Percentiles rank a stretch among this genome's conserved stretches.
These are phyloP conservation scores for Jacaranda mimosifolia DNA, from an alignment of 257 asterid genomes.

Conservation along the genomic window DNA sequence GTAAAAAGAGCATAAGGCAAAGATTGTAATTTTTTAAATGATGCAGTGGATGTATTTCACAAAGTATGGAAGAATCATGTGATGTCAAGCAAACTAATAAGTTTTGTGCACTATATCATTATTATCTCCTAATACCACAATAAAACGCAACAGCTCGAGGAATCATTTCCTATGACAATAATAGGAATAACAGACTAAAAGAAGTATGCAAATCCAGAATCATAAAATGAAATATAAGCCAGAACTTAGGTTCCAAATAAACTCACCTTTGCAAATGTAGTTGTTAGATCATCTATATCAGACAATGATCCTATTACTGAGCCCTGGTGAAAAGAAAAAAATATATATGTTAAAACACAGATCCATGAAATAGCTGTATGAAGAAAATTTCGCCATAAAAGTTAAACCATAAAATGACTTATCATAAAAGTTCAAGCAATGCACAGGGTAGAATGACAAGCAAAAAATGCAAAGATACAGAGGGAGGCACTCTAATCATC, in stretches of 20 bases:
- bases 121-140: background rate
- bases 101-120: constrained; percentile 2
- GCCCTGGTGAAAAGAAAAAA: constrained; percentile 54
- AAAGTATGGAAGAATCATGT: constrained; percentile 14
- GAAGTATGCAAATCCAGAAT: constrained; percentile 11
- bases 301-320: constrained; percentile 75
- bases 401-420: background rate
- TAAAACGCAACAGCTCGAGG: background rate
- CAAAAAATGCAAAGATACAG: constrained; percentile 4
- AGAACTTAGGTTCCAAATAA: constrained; percentile 31
- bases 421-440: background rate
- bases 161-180: background rate
- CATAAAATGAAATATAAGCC: constrained; percentile 19
- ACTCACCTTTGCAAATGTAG: constrained; percentile 81
- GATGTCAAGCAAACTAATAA: constrained; percentile 6
- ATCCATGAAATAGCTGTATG: background rate
- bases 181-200: constrained; percentile 7
- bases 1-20: background rate
- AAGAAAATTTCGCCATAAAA: constrained; percentile 8
- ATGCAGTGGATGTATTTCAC: background rate
- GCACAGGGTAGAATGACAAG: constrained; percentile 20
- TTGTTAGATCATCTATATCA: constrained; percentile 77
- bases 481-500: background rate
- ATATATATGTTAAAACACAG: constrained; percentile 15
- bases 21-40: background rate